A percentile compares a stretch with the other conserved stretches of the same genome.
Conservation (phyloP, 192 early-diverging fungal genomes). For the Backusella sp. region DNA sequence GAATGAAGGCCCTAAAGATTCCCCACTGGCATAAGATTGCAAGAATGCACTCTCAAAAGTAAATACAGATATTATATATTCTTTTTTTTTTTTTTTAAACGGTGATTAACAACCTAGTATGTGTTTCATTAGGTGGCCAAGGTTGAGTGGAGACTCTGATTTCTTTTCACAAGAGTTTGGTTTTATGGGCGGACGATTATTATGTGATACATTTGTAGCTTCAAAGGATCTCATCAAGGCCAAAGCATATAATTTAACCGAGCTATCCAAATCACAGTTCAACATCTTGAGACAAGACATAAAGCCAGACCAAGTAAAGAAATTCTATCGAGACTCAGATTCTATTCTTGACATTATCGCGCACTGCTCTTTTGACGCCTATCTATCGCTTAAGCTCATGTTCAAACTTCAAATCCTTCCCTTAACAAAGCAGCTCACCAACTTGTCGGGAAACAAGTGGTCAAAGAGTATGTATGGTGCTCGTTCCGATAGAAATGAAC, state of each 20-base stretch:
- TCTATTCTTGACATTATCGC: slow-evolving; percentile 68
- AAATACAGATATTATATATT: background rate
- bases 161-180: slow-evolving; percentile 69
- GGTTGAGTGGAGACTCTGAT: slow-evolving; percentile 47
- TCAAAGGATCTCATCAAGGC: slow-evolving; percentile 84
- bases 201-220: slow-evolving; percentile 92
- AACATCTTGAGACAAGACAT: slow-evolving; percentile 79
- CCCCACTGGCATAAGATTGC: slow-evolving; percentile 88
- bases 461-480: slow-evolving; percentile 71
- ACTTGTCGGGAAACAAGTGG: slow-evolving; percentile 94
- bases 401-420: slow-evolving; percentile 86
- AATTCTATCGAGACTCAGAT: slow-evolving; percentile 60
- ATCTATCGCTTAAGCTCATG: slow-evolving; percentile 77
- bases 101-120: too few species aligned
- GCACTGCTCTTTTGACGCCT: slow-evolving; percentile 82
- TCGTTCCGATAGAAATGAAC: slow-evolving; percentile 95
- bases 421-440: slow-evolving; percentile 89
- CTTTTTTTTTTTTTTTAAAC: background rate
- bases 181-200: slow-evolving; percentile 79
- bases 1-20: slow-evolving; percentile 80
- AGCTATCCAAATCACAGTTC: slow-evolving; percentile 75
- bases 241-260: slow-evolving; percentile 82
- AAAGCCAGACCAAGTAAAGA: slow-evolving; percentile 72
- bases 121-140: slow-evolving; percentile 67
- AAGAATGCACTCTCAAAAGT: slow-evolving; percentile 8